phyloP scores from a whole-genome alignment of 495 filamentous ascomycete species.

The Trichoderma erinaceum region DNA sequence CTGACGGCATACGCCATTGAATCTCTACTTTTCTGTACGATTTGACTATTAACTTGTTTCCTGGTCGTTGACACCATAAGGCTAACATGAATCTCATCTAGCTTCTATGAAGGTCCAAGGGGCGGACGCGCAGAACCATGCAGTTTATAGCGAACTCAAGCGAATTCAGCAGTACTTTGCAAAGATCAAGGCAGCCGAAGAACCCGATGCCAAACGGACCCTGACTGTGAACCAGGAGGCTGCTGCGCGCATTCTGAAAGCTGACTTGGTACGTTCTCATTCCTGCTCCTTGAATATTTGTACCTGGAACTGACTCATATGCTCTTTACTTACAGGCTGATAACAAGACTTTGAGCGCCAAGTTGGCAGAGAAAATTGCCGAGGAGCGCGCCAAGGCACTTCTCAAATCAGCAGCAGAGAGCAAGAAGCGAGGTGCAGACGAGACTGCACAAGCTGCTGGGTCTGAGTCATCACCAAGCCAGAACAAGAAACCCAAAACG shows the following conservation, averaged over 20 bases:
- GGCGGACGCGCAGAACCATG: constrained; percentile 72
- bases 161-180: constrained; percentile 84
- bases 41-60: background rate
- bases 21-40: constrained; percentile 82
- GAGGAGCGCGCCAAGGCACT: constrained; percentile 41
- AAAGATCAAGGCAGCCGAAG: constrained; percentile 71
- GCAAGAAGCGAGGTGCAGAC: constrained; percentile 35
- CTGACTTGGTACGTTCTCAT: constrained; percentile 56
- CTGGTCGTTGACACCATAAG: background rate
- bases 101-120: constrained; percentile 76
- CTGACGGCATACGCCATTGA: constrained; percentile 80
- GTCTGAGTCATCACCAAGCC: background rate
- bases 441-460: constrained; percentile 19
- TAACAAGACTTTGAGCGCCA: constrained; percentile 33
- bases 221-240: constrained; percentile 72
- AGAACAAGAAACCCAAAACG: constrained; percentile 13
- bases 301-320: background rate
- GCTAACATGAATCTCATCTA: constrained; percentile 36
- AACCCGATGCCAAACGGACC: constrained; percentile 47
- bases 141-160: constrained; percentile 75
- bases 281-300: background rate
- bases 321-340: constrained; percentile 26
- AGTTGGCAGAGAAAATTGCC: constrained; percentile 40
- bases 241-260: constrained; percentile 71
- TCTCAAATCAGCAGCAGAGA: constrained; percentile 27